Evolutionary conservation across 176 grass and related monocot genomes (phyloP).

Genomic region (Hsuehochloa calcarea): DNA sequence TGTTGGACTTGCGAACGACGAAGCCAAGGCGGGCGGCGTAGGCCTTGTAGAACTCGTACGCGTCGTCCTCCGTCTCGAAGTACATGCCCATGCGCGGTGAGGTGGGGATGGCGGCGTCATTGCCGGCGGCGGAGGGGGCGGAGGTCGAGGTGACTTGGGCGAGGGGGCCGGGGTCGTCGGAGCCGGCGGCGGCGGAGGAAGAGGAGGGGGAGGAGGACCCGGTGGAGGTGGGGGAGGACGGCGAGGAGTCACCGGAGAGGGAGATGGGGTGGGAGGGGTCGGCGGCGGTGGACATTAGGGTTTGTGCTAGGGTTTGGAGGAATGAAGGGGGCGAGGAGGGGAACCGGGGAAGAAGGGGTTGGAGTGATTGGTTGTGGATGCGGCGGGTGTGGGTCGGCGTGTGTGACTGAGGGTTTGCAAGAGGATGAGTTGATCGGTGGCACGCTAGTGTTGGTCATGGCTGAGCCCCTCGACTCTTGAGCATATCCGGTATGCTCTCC

Average conservation of each 20-base stretch:
- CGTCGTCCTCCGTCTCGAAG: conserved; percentile 81
- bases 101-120: conserved; percentile 22
- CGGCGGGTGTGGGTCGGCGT: conserved; percentile 25
- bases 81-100: conserved; percentile 61
- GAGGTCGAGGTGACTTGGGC: conserved; percentile 24
- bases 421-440: not conserved
- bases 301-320: conserved; percentile 55
- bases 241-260: conserved; percentile 44
- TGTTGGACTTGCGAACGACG: conserved; percentile 81
- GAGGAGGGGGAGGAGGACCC: conserved; percentile 14
- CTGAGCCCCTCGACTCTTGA: not conserved
- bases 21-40: conserved; percentile 68
- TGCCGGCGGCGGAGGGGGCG: conserved; percentile 20
- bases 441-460: not conserved
- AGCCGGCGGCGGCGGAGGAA: not conserved
- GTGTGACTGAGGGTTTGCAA: conserved; percentile 14
- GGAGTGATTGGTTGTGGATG: conserved; percentile 49
- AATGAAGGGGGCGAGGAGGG: not conserved
- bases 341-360: not conserved
- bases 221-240: conserved; percentile 34
- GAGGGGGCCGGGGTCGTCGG: conserved; percentile 27
- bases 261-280: conserved; percentile 30
- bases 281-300: conserved; percentile 50
- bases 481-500: not conserved
- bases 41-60: conserved; percentile 84